phyloP scores from a whole-genome alignment of 2,329 filamentous ascomycete genomes.

The Pseudogymnoascus sp. region DNA sequence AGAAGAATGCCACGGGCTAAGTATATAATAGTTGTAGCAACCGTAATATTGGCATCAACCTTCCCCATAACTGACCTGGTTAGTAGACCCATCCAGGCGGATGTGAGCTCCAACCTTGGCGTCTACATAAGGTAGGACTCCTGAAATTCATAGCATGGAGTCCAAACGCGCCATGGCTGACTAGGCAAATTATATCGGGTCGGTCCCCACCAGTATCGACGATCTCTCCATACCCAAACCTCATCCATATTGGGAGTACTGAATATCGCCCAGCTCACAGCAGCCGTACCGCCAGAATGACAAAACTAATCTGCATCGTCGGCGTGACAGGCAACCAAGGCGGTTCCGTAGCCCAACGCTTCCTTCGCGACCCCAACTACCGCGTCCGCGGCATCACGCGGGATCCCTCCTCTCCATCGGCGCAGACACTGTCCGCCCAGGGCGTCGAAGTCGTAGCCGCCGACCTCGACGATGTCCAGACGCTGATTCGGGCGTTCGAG shows the following conservation, averaged over 20 bases:
- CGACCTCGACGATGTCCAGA: conserved; percentile 34
- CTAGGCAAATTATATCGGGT: background rate
- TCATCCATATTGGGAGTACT: background rate
- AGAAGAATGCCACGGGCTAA: background rate
- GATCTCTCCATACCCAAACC: background rate
- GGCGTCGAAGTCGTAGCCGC: conserved; percentile 37
- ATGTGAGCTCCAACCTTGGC: background rate
- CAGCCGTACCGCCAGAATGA: conserved; percentile 13
- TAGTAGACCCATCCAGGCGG: no score
- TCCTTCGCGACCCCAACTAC: conserved; percentile 32
- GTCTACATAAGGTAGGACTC: background rate
- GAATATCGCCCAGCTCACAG: background rate
- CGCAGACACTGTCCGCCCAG: conserved; percentile 28
- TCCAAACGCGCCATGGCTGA: no score
- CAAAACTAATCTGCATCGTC: conserved; percentile 34
- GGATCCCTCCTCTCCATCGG: conserved; percentile 30
- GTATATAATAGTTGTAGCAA: background rate
- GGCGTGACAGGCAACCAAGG: conserved; percentile 42
- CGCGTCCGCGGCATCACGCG: conserved; percentile 40
- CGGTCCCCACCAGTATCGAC: background rate
- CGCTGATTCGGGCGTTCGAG: conserved; percentile 33
- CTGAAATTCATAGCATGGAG: background rate
- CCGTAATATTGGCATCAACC: background rate
- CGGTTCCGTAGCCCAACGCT: conserved; percentile 39
- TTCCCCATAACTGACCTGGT: background rate